These are phyloP conservation scores for Berkeleyomyces basicola DNA, from an alignment of 2,329 filamentous ascomycete species.

Conservation along the genomic window DNA sequence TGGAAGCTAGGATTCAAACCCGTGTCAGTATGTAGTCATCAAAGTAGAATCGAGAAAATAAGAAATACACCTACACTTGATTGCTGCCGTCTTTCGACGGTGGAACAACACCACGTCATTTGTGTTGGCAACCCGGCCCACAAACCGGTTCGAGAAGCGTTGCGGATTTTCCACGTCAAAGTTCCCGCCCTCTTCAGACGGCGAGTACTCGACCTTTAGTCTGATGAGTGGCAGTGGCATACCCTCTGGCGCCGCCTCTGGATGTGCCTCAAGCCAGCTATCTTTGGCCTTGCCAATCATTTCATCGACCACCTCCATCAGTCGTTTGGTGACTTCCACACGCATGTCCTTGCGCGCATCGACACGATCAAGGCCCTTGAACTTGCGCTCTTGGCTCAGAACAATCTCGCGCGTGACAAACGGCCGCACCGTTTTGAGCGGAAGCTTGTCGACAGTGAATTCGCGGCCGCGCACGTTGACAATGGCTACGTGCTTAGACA, in stretches of 20 bases:
- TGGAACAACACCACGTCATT: constrained; percentile 91
- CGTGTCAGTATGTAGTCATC: not conserved
- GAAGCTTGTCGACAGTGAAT: constrained; percentile 64
- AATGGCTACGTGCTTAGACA: constrained; percentile 78
- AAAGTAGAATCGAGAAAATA: not conserved
- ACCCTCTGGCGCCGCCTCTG: constrained; percentile 29
- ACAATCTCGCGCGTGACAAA: constrained; percentile 77
- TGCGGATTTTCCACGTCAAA: constrained; percentile 93
- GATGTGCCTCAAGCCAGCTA: constrained; percentile 68
- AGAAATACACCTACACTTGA: constrained; percentile 14
- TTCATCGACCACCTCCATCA: constrained; percentile 65
- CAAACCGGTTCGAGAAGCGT: constrained; percentile 83
- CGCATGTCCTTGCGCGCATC: constrained; percentile 57
- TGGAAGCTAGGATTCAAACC: constrained; percentile 19
- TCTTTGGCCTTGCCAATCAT: constrained; percentile 72
- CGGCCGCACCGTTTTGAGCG: constrained; percentile 74
- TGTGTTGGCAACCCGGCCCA: constrained; percentile 78
- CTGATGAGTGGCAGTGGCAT: constrained; percentile 70
- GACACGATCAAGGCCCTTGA: constrained; percentile 54
- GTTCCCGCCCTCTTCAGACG: constrained; percentile 57
- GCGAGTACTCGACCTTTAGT: constrained; percentile 77
- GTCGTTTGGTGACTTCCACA: constrained; percentile 56
- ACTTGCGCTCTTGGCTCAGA: constrained; percentile 56
- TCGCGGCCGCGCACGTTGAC: constrained; percentile 68
- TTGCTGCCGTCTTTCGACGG: constrained; percentile 56